Percentiles rank a stretch among this genome's conserved stretches.
Conservation (phyloP, 1,284 basidiomycete genomes). For the Sutorius eximius region DNA sequence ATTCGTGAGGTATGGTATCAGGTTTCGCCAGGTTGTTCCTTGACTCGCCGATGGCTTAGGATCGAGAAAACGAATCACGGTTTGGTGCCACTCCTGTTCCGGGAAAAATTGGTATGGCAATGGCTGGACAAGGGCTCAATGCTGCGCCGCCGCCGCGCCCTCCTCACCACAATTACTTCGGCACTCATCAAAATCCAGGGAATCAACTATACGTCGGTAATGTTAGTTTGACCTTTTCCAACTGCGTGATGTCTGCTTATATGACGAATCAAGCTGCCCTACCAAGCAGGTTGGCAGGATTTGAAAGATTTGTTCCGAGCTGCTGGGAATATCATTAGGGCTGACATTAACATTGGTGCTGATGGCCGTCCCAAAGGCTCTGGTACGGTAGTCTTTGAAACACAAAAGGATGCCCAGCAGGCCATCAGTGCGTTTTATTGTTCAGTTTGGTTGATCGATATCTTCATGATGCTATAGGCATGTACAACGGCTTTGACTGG, state of each 20-base stretch:
- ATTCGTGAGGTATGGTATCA: constrained; percentile 79
- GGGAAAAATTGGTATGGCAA: constrained; percentile 90
- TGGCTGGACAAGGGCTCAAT: constrained; percentile 77
- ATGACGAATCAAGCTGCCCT: constrained; percentile 72
- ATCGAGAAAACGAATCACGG: constrained; percentile 92
- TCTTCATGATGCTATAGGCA: constrained; percentile 49
- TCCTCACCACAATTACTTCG: constrained; percentile 71
- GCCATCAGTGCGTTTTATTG: constrained; percentile 74
- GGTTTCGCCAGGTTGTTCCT: background rate
- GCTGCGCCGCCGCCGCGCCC: constrained; percentile 74
- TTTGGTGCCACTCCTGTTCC: constrained; percentile 93
- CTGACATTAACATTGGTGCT: constrained; percentile 89
- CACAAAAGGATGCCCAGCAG: constrained; percentile 84
- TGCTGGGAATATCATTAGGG: constrained; percentile 90
- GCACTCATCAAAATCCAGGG: constrained; percentile 63
- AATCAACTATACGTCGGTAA: constrained; percentile 93
- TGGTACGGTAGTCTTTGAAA: constrained; percentile 94
- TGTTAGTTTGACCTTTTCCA: constrained; percentile 46
- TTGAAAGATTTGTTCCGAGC: constrained; percentile 95
- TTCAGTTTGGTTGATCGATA: constrained; percentile 2
- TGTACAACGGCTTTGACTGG: constrained; percentile 96
- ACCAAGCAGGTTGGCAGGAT: constrained; percentile 97
- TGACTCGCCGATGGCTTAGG: constrained; percentile 50
- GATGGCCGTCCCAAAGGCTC: constrained; percentile 94
- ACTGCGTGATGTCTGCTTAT: constrained; percentile 7